Conservation (phyloP, 495 filamentous ascomycete species). For the Podospora tetraspora region DNA sequence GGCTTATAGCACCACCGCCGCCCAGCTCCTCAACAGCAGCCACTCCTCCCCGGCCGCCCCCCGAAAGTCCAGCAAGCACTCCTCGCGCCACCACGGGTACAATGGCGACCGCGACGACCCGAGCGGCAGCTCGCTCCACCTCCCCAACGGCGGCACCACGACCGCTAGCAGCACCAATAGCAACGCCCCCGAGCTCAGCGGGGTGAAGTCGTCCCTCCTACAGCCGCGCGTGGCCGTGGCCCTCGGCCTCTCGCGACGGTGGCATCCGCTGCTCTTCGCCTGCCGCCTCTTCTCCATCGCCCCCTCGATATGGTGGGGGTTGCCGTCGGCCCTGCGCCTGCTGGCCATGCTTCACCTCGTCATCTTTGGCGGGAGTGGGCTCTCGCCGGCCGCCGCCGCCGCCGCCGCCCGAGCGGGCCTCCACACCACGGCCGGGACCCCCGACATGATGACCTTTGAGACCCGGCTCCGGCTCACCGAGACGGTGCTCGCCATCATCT, state of each 20-base stretch:
- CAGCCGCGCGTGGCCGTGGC: constrained; percentile 48
- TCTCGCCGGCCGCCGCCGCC: constrained; percentile 3
- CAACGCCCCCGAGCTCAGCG: constrained; percentile 56
- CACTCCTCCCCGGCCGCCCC: not conserved
- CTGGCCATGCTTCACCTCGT: constrained; percentile 34
- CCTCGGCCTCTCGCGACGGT: constrained; percentile 41
- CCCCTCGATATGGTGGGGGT: constrained; percentile 41
- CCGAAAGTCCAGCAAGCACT: constrained; percentile 7
- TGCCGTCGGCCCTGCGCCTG: constrained; percentile 42
- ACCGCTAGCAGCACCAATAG: not conserved
- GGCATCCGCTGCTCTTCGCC: constrained; percentile 43
- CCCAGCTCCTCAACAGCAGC: not conserved
- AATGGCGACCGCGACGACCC: not conserved
- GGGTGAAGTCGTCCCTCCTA: constrained; percentile 53
- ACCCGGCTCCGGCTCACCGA: constrained; percentile 59
- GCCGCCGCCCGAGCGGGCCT: not conserved
- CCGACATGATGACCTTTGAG: constrained; percentile 24
- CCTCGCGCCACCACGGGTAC: not conserved
- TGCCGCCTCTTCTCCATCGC: constrained; percentile 41
- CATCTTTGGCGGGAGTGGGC: constrained; percentile 14
- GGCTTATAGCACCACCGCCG: not conserved
- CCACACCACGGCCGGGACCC: constrained; percentile 4
- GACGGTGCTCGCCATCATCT: constrained; percentile 73
- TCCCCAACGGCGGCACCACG: constrained; percentile 1
- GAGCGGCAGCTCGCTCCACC: not conserved